Evolutionary conservation across 331 rosid species (phyloP).

Genomic region (Quercus tomentella): DNA sequence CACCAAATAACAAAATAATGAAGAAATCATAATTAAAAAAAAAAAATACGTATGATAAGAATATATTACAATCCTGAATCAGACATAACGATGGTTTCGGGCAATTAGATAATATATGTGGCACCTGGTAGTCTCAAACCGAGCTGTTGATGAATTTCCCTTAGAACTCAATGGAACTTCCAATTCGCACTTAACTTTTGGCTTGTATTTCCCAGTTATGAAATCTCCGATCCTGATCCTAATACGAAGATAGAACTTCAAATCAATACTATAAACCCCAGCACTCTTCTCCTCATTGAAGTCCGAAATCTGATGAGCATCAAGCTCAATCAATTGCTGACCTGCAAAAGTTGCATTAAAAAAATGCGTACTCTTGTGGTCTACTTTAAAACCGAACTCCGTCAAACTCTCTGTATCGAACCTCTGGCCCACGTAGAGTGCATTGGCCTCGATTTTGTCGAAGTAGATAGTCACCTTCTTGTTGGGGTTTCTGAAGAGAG

Average conservation of each 20-base stretch:
- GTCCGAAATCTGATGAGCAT: neutral
- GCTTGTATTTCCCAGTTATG: conserved; percentile 18
- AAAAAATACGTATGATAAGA: no score
- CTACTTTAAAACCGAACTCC: conserved; percentile 27
- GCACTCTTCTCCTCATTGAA: conserved; percentile 7
- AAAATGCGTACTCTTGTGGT: conserved; percentile 23
- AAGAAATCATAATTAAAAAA: no score
- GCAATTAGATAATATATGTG: neutral
- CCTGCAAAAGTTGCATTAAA: conserved; percentile 16
- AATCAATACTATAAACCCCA: conserved; percentile 17
- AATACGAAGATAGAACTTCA: conserved; percentile 13
- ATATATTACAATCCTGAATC: neutral
- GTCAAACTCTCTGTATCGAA: conserved; percentile 1
- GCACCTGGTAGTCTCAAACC: conserved; percentile 11
- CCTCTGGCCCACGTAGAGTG: conserved; percentile 30
- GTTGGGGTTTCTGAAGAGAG: conserved; percentile 51
- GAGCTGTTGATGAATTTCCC: neutral
- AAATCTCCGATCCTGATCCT: neutral
- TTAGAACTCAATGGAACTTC: conserved; percentile 10
- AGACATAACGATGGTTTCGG: neutral
- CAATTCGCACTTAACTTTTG: conserved; percentile 28
- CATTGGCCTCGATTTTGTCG: conserved; percentile 38
- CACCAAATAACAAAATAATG: no score
- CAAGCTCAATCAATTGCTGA: neutral
- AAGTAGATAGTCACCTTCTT: conserved; percentile 39